Percentiles rank a stretch among this genome's conserved stretches.
Conservation (phyloP, 129 eudicot genomes). For the Chrysanthemum seticuspe region DNA sequence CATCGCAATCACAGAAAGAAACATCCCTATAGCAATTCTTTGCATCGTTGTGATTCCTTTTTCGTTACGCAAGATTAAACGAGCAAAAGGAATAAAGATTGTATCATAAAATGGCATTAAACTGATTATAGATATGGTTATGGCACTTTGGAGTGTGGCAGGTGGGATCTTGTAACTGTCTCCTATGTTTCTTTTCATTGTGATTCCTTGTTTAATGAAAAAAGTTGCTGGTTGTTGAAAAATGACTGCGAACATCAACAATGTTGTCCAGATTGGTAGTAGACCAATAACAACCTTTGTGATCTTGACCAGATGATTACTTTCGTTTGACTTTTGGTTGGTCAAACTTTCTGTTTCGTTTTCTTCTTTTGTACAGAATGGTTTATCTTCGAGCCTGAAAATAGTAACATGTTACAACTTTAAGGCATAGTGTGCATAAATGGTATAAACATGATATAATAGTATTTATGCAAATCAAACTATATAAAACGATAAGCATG, state of each 20-base stretch:
- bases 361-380: slow-evolving; percentile 36
- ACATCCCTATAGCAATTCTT: slow-evolving; percentile 90
- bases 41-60: slow-evolving; percentile 82
- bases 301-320: slow-evolving; percentile 41
- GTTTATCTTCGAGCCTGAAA: slow-evolving; percentile 66
- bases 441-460: neutral
- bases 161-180: slow-evolving; percentile 83
- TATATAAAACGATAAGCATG: neutral
- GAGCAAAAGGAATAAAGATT: slow-evolving; percentile 61
- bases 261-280: slow-evolving; percentile 79
- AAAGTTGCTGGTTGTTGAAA: slow-evolving; percentile 95
- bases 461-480: neutral
- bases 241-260: slow-evolving; percentile 89
- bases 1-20: slow-evolving; percentile 88
- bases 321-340: slow-evolving; percentile 25
- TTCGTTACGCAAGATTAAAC: slow-evolving; percentile 54
- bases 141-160: slow-evolving; percentile 91
- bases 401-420: neutral
- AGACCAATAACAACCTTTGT: slow-evolving; percentile 50
- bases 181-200: slow-evolving; percentile 87
- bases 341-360: slow-evolving; percentile 20
- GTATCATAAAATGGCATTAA: slow-evolving; percentile 86
- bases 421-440: neutral
- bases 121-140: slow-evolving; percentile 75
- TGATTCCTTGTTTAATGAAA: slow-evolving; percentile 94